Base-by-base conservation (phyloP, 305 asterid species). In the Petunia hybrid region DNA sequence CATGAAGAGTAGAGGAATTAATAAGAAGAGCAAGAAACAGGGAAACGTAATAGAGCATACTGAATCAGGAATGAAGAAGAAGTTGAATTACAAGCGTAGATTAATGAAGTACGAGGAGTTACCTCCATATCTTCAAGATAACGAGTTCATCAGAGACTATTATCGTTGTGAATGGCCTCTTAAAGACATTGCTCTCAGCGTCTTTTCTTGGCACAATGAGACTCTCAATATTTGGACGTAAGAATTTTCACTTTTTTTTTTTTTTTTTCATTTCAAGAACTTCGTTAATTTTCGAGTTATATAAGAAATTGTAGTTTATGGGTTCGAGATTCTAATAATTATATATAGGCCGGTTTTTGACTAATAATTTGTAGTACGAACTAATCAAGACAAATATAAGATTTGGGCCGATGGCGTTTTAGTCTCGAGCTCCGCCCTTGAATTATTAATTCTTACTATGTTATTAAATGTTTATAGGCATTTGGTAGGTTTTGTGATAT, bases 201-300 rank as follows among this genome's bases (percentile, higher is more conserved):
- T 92, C 76, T 94, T 94, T 88, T 86, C 94, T 35, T 57, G 89
- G 88, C 98, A 94, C 84, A 94, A 94, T n/a, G 98, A 94, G 80
- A 94, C 97, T 76, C 90, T 94, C 80, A 94, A 94, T 80, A 88
- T 94, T 53, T 94, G 97, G 97, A 91, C 97, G 98, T 94, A 71
- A 84, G 95, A 51, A 1, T 0, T 51, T 12, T 36, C 31, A 3
- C 62, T 46, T 46, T 31, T 45, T 31, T 46, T 70, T 70, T 45
- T 5, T 5, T 5, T 46, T 5, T 46, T 5, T 5, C 59, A 10
- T 31, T 45, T 43, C n/a, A 38, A 16, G 56, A 68, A 40, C 6
- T 66, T 41, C 42, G 36, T 53, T 70, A 22, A 71, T 46, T 71
- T 70, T 71, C 6, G 6, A 73, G 36, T 36, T 36, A 12, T 12